Evolutionary conservation across 345 rosid species (phyloP).

Genomic region (Iberis pinnata): DNA sequence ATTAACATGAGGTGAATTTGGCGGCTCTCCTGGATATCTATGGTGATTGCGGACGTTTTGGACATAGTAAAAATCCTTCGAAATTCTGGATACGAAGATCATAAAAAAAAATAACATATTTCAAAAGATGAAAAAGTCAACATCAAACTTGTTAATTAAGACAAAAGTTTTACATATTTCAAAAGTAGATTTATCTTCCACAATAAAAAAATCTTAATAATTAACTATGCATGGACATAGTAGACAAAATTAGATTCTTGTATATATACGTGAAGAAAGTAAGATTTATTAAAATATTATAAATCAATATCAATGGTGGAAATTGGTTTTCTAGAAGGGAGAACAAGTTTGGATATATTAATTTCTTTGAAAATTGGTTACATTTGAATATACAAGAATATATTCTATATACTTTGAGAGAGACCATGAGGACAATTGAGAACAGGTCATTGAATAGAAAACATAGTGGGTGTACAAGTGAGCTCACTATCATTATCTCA

Average conservation of each 20-base stretch:
- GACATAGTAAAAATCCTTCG: no score
- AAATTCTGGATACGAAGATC: no score
- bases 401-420: constrained; percentile 7
- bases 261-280: no score
- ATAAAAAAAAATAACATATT: no score
- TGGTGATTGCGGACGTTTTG: no score
- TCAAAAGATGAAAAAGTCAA: no score
- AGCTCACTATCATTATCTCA: constrained; percentile 39
- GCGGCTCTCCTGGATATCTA: no score
- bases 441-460: constrained; percentile 28
- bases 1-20: no score
- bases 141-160: constrained; percentile 9
- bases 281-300: no score
- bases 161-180: not conserved
- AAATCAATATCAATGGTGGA: no score
- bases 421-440: constrained; percentile 26
- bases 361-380: not conserved
- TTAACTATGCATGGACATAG: not conserved
- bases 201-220: not conserved
- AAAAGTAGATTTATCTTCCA: not conserved
- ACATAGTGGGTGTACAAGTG: constrained; percentile 36
- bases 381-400: constrained; percentile 1
- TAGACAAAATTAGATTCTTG: no score
- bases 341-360: not conserved
- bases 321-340: not conserved